Percentiles rank a stretch among this genome's conserved stretches.
Conservation (phyloP, 371 early-diverging fungal genomes). For the Quaeritorhiza haematococci region DNA sequence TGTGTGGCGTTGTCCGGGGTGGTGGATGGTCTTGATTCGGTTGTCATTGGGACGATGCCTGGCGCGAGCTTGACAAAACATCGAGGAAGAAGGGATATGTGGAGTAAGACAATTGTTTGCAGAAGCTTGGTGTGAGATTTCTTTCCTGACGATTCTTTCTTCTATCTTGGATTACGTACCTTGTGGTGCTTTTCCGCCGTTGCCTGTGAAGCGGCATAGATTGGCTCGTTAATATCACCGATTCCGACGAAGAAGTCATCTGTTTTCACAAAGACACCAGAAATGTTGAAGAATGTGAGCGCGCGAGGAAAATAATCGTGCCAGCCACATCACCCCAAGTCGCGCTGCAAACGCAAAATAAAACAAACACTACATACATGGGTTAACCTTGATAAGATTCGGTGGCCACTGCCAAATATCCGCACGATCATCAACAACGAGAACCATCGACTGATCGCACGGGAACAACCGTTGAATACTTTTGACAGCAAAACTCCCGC, state of each 20-base stretch:
- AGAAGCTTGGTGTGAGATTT: too few relatives aligned
- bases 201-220: neutral
- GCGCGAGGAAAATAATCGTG: neutral
- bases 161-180: neutral
- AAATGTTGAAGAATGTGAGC: neutral
- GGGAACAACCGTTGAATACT: constrained; percentile 89
- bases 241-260: constrained; percentile 89
- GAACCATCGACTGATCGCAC: constrained; percentile 93
- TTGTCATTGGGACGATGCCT: too few relatives aligned
- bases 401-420: constrained; percentile 96
- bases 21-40: neutral
- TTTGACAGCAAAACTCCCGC: constrained; percentile 83
- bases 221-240: constrained; percentile 87
- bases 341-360: neutral
- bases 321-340: too few relatives aligned
- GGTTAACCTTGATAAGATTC: constrained; percentile 81
- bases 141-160: too few relatives aligned
- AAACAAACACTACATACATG: constrained; percentile 59
- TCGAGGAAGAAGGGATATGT: too few relatives aligned
- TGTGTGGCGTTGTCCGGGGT: too few relatives aligned
- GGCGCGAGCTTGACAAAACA: too few relatives aligned
- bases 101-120: too few relatives aligned
- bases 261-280: constrained; percentile 20
- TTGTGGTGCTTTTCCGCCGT: neutral
- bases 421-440: constrained; percentile 95